Base-by-base conservation (phyloP, 306 rosid genomes). In the Trichosanthes truncata region DNA sequence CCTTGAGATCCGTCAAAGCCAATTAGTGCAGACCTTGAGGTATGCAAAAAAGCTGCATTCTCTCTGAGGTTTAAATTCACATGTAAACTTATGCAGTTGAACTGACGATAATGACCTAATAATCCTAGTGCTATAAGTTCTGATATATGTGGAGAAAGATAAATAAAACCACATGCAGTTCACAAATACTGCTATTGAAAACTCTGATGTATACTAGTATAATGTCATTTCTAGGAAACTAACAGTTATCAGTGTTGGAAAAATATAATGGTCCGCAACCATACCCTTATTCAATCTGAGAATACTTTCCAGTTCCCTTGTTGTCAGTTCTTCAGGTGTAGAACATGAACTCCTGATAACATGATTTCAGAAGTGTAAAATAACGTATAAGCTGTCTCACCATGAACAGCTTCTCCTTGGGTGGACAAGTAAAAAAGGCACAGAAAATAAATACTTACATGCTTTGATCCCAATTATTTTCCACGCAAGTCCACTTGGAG, bases 381-480 rank as follows among this genome's bases (percentile, higher is more conserved):
- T 81, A 23, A 82, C 59, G 49, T 20, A 76, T 33, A 18, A 76
- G 79, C 48, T 31, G 26, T 38, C 59, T 76, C 51, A 36, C 33
- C 33, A 76, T 31, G 49, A 29, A 60, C 33, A 72, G 2, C 4
- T 2, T 33, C 73, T 38, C 53, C 53, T 45, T 13, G 36, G 38
- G 57, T 41, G 23, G 65, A 53, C 65, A 20, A 9, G 46, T 6
- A 49, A 2, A 46, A 41, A 17, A 6, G 6, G n/a, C 20, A 46
- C n/a, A 46, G 52, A 79, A 65, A 79, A n/a, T 10, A 36, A 7
- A 10, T 31, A 31, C 1, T 31, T 18, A 79, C 99, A 96, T 91
- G 92, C 83, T 86, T 75, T 83, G 97, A 84, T 95, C 99, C 99
- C 97, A 95, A 80, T 78, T 81, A 84, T 93, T 95, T 77, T 93